Conservation (phyloP, 2,329 filamentous ascomycete genomes). For the Colletotrichum costaricense region DNA sequence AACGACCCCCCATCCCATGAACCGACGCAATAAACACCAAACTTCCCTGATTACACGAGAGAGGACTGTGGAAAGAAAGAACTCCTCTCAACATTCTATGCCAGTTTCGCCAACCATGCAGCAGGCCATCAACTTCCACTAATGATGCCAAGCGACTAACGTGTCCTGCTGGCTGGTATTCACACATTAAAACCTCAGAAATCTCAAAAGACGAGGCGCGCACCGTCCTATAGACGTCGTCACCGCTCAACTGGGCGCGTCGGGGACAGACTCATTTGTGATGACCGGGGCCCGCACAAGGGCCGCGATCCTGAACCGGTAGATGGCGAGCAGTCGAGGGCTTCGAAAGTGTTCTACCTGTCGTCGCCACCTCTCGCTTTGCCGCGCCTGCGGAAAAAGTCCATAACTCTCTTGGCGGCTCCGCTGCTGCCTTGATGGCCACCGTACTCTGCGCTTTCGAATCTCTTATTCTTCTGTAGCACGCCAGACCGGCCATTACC, state of each 20-base stretch:
- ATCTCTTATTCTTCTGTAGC: slow-evolving; percentile 88
- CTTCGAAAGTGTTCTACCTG: slow-evolving; percentile 49
- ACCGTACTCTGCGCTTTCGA: slow-evolving; percentile 81
- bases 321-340: slow-evolving; percentile 22
- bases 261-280: slow-evolving; percentile 32
- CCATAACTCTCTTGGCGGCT: slow-evolving; percentile 93
- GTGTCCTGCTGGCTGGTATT: slow-evolving; percentile 25
- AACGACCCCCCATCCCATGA: slow-evolving; percentile 5
- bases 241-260: slow-evolving; percentile 29
- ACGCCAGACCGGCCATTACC: slow-evolving; percentile 32
- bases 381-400: slow-evolving; percentile 92
- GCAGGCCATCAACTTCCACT: slow-evolving; percentile 28
- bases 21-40: slow-evolving; percentile 30
- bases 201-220: not conserved
- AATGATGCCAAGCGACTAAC: slow-evolving; percentile 24
- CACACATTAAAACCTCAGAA: slow-evolving; percentile 32
- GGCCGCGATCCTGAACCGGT: slow-evolving; percentile 14
- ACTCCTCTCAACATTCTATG: slow-evolving; percentile 29
- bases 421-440: slow-evolving; percentile 86
- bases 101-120: slow-evolving; percentile 35
- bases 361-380: slow-evolving; percentile 75
- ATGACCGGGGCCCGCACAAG: slow-evolving; percentile 28
- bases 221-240: not conserved
- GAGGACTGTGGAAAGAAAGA: slow-evolving; percentile 8
- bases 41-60: slow-evolving; percentile 25